Base-by-base conservation (phyloP, 2,329 filamentous ascomycete species). In the Chrysosporium queenslandicum region DNA sequence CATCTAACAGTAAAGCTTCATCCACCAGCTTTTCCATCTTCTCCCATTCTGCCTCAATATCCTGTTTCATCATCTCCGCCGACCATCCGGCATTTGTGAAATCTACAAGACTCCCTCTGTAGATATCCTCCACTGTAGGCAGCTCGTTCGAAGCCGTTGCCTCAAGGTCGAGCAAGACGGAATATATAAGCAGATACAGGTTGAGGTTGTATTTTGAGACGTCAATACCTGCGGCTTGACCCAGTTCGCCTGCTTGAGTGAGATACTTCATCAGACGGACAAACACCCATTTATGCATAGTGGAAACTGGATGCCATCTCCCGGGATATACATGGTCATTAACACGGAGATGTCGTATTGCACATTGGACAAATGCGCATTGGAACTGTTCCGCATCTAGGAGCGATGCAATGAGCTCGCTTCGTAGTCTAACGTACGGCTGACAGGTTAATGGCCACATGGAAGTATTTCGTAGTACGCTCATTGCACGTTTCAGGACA, bases 341-440 rank as follows among this genome's bases (percentile, higher is more conserved):
- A 53, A 79, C 68, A 27, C 70, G 62, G 46, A 74, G 68, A 58
- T 79, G 76, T 1, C 74, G 69, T 52, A 77, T 74, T 2, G 77
- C 67, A 4, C 72, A 72, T 4, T 81, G 74, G 3, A 71, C 60
- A 57, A 78, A 75, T 3, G 77, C 78, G 4, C 64, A 59, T n/a
- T 68, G 64, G 54, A 71, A 77, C 5, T 72, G 61, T 9, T 67
- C 65, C 0, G 61, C 61, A 0, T 68, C 62, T 12, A 81, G 66
- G 2, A 77, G 65, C 8, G 70, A 67, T 4, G 76, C 65, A 41
- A 80, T 73, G 4, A 80, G 61, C 32, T 78, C 74, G 53, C 79
- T 72, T 7, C 79, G 71, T 1, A 82, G 58, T 12, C 74, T 70
- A 0, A 77, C 69, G 32, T 75, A 74, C 0, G 81, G 81, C 55